phyloP scores from a whole-genome alignment of 345 rosid genomes.

The Gynandropsis gynandra region DNA sequence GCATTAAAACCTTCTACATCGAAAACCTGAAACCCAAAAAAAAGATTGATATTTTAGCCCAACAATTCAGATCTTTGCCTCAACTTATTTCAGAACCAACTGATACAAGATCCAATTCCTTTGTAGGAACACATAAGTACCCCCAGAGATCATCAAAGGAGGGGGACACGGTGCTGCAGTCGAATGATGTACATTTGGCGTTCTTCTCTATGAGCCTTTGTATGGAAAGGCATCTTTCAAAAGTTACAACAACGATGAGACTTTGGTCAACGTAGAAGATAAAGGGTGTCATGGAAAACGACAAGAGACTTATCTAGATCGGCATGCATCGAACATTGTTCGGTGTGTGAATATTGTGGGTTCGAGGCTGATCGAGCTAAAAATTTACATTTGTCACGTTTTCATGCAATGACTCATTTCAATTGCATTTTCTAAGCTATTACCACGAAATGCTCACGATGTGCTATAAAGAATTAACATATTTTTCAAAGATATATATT shows the following conservation, averaged over 20 bases:
- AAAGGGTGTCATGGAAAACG: too few species aligned
- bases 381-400: too few species aligned
- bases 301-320: too few species aligned
- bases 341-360: too few species aligned
- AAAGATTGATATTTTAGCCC: slow-evolving; percentile 31
- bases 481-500: too few species aligned
- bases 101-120: slow-evolving; percentile 91
- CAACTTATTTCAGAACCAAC: slow-evolving; percentile 97
- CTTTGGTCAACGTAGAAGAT: slow-evolving; percentile 75
- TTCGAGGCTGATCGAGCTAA: too few species aligned
- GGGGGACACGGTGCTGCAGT: slow-evolving; percentile 99
- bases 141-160: slow-evolving; percentile 96
- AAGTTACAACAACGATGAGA: slow-evolving; percentile 81
- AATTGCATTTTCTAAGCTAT: too few species aligned
- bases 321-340: too few species aligned
- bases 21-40: slow-evolving; percentile 54
- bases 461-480: too few species aligned
- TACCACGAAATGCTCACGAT: too few species aligned
- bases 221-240: slow-evolving; percentile 88
- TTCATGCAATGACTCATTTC: too few species aligned
- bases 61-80: slow-evolving; percentile 52
- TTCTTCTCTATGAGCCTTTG: slow-evolving; percentile 81
- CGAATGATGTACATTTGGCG: slow-evolving; percentile 97
- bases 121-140: slow-evolving; percentile 96
- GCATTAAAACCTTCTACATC: slow-evolving; percentile 71